Percentiles rank a stretch among this genome's conserved stretches.
phyloP scores from a whole-genome alignment of 192 early-diverging fungal species.

The Backusella parvicylindrica region DNA sequence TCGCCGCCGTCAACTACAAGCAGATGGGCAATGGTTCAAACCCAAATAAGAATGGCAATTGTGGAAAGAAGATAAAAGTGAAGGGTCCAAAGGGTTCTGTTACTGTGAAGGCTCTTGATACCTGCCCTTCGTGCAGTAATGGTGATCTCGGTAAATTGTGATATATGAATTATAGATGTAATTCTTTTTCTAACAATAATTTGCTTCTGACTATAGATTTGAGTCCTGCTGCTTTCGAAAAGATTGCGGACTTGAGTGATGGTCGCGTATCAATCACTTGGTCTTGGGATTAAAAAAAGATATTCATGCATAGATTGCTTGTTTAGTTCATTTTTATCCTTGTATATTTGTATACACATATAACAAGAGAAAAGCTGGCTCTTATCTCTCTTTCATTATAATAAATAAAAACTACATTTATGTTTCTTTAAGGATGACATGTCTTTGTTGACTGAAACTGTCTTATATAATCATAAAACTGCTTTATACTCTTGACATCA shows the following conservation, averaged over 20 bases:
- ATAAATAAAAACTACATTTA: background rate
- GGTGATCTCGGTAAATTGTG: conserved; percentile 12
- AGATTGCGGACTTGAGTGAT: conserved; percentile 25
- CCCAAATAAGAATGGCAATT: conserved; percentile 32
- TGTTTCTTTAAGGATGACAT: too few relatives aligned
- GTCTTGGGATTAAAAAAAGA: conserved; percentile 28
- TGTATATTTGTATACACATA: background rate
- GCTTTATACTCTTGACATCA: background rate
- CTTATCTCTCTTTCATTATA: background rate
- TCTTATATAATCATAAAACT: background rate
- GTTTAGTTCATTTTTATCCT: background rate
- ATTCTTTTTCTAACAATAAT: background rate
- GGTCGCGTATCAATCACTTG: conserved; percentile 35
- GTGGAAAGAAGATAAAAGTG: conserved; percentile 27
- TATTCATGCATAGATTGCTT: background rate
- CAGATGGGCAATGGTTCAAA: conserved; percentile 17
- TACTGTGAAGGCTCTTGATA: conserved; percentile 24
- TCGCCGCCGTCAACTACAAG: conserved; percentile 18
- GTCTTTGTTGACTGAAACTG: background rate
- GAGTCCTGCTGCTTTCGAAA: conserved; percentile 41
- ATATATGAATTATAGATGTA: background rate
- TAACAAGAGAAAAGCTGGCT: background rate
- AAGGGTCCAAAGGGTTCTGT: conserved; percentile 28
- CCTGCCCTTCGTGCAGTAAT: conserved; percentile 3
- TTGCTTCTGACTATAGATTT: conserved; percentile 10